Evolutionary conservation across 225 moss, liverwort and hornwort genomes (phyloP), one percentile per base, ranked within the genome.

Genomic region (Anthoceros angustus): DNA sequence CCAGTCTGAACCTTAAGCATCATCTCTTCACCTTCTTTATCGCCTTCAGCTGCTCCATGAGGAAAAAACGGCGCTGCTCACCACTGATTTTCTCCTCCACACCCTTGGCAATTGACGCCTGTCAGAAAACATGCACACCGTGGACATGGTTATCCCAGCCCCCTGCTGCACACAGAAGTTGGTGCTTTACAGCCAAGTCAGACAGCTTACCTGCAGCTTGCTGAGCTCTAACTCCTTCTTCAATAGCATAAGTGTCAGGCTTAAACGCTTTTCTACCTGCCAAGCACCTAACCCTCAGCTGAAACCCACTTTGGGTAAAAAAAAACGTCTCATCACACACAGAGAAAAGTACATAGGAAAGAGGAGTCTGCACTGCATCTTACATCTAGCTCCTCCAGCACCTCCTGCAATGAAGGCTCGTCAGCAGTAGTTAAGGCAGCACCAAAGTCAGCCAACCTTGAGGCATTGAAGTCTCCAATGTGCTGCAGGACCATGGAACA

Each of bases 31-130:
- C 98, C 87, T 98, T 92, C 66, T 98, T 98, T 14, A 92, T 98
- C 12, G 89, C 87, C 78, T 92, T 98, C 63, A 98, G 68, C 61
- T 98, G 98, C 75, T 98, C 98, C 89, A 84, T 92, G 79, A 98
- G 73, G 64, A 98, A 84, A 77, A 92, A 98, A 26, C 87, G 86
- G 12, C 92, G 85, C 74, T 98, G 98, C 72, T 98, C 98, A 43
- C 89, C 98, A 70, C 80, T 92, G 65, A 98, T 98, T 82, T 98
- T 98, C 78, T 98, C 98, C 80, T 98, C 92, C 49, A 98, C 89
- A 42, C 92, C 89, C 77, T 92, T 92, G 10, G 98, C 98, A 70
- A 92, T 92, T 10, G 92, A 92, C 79, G 84, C 84, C 86, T 89
- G 82, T 61, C 23, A 38, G 5, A 38, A 25, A 39, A 64, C 16